A percentile compares a stretch with the other conserved stretches of the same genome.
Evolutionary conservation across 2,329 filamentous ascomycete species (phyloP).

Genomic region (Stagonosporopsis cucurbitacearum): DNA sequence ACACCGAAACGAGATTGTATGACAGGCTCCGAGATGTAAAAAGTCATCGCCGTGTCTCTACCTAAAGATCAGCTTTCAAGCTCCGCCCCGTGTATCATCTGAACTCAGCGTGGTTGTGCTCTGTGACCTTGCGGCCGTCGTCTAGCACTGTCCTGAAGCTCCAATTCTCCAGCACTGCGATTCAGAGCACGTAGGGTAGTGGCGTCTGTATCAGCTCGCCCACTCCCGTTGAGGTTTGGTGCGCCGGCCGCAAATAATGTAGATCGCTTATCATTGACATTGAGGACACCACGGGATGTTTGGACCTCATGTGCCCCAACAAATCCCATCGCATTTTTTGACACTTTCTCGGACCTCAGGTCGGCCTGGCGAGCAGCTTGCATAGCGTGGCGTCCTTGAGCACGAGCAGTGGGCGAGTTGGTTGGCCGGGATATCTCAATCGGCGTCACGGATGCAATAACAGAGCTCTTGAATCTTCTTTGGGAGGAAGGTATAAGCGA

Average conservation of each 20-base stretch:
- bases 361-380: not conserved
- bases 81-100: too few relatives aligned
- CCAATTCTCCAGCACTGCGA: too few relatives aligned
- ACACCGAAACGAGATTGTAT: too few relatives aligned
- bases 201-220: not conserved
- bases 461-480: not conserved
- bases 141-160: too few relatives aligned
- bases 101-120: too few relatives aligned
- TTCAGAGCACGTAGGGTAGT: too few relatives aligned
- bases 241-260: not conserved
- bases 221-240: not conserved
- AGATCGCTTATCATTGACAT: not conserved
- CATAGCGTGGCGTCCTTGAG: not conserved
- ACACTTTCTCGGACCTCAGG: not conserved
- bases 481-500: not conserved
- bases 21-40: too few relatives aligned
- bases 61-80: too few relatives aligned
- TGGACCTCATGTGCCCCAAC: not conserved
- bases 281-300: not conserved
- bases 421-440: not conserved
- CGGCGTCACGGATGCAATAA: not conserved
- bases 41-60: too few relatives aligned
- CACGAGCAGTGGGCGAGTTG: not conserved
- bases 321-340: not conserved
- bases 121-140: too few relatives aligned